phyloP scores from a whole-genome alignment of 768 basidiomycete species.

The Coprinopsis strossmayeri region DNA sequence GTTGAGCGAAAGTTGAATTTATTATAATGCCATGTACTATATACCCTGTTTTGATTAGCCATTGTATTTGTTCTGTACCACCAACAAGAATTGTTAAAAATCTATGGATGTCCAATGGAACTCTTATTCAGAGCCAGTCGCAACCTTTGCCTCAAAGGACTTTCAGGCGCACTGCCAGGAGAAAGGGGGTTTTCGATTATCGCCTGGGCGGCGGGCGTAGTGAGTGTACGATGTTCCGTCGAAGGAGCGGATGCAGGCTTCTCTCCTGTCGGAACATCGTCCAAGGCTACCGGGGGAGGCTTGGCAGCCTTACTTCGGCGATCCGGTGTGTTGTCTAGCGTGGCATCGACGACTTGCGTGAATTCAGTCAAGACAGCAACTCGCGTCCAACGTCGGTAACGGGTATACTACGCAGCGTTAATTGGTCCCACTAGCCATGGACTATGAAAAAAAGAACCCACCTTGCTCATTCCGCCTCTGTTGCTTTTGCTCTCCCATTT shows the following conservation, averaged over 20 bases:
- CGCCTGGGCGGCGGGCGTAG: conserved; percentile 6
- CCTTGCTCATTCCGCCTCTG: conserved; percentile 85
- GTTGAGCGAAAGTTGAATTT: conserved; percentile 23
- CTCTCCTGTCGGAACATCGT: no score
- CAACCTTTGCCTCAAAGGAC: conserved; percentile 23
- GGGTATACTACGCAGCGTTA: conserved; percentile 83
- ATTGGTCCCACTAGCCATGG: no score
- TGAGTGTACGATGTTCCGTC: background rate
- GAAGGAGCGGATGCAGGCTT: conserved; percentile 1
- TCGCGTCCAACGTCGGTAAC: conserved; percentile 82
- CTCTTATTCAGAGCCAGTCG: conserved; percentile 21
- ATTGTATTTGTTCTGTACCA: background rate
- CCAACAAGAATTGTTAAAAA: no score
- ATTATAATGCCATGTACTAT: background rate
- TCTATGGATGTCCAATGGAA: conserved; percentile 1
- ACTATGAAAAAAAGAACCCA: conserved; percentile 16
- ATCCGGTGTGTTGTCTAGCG: background rate
- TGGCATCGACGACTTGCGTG: conserved; percentile 43
- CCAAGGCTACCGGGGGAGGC: background rate
- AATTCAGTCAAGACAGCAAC: conserved; percentile 73
- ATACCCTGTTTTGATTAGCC: background rate
- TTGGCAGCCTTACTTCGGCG: background rate
- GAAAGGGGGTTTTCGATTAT: background rate
- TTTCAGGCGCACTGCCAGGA: conserved; percentile 15
- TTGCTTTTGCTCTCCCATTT: conserved; percentile 81